Conservation (phyloP, 2,329 filamentous ascomycete genomes). For the Alternaria panax region DNA sequence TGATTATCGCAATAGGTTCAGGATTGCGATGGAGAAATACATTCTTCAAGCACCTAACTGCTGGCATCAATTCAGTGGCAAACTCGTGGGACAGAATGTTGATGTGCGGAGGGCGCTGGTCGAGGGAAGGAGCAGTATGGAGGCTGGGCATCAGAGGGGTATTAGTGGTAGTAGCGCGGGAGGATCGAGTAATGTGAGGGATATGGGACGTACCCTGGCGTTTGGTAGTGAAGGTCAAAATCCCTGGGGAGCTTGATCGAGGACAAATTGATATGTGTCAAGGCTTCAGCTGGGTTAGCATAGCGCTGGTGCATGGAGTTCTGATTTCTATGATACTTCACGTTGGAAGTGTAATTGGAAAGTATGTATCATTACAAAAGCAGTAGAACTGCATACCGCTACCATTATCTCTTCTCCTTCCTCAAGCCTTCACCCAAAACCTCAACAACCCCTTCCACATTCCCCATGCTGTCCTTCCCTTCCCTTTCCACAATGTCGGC, state of each 20-base stretch:
- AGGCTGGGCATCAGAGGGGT: constrained; percentile 23
- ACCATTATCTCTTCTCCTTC: background rate
- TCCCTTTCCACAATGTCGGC: constrained; percentile 59
- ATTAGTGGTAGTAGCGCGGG: constrained; percentile 25
- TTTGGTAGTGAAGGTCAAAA: background rate
- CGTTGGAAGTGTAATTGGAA: background rate
- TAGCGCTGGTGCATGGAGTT: background rate
- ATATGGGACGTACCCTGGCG: constrained; percentile 4
- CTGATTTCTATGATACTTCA: background rate
- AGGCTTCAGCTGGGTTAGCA: background rate
- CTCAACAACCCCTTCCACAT: constrained; percentile 30
- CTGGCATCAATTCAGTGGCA: constrained; percentile 70
- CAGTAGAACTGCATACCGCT: background rate
- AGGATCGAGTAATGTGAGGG: constrained; percentile 9
- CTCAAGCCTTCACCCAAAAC: constrained; percentile 24
- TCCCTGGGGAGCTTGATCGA: background rate
- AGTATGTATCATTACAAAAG: background rate
- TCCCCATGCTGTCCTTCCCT: constrained; percentile 31
- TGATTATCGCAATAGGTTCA: constrained; percentile 95
- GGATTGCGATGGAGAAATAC: constrained; percentile 94
- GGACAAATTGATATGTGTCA: background rate
- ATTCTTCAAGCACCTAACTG: constrained; percentile 78
- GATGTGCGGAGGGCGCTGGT: constrained; percentile 23
- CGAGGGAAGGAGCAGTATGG: constrained; percentile 15
- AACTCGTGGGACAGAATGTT: constrained; percentile 29